These are phyloP conservation scores for Notholithocarpus densiflorus DNA, from an alignment of 306 rosid species.

Conservation along the genomic window DNA sequence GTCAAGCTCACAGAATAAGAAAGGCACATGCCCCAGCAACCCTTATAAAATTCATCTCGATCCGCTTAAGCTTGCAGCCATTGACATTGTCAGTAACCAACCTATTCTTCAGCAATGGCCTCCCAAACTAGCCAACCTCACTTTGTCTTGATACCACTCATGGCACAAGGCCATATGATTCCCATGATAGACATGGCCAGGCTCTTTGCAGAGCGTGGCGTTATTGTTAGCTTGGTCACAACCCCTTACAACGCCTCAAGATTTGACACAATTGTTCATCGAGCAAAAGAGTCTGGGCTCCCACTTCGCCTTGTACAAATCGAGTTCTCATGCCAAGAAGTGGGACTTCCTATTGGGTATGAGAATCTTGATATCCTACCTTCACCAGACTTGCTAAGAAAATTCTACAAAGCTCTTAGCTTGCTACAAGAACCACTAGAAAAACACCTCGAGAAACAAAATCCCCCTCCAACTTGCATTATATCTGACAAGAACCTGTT, in stretches of 20 bases:
- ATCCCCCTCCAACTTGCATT: constrained; percentile 52
- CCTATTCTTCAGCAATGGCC: constrained; percentile 12
- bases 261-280: constrained; percentile 35
- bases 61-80: too few relatives aligned
- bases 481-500: constrained; percentile 62
- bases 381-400: constrained; percentile 46
- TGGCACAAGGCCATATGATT: constrained; percentile 96
- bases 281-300: constrained; percentile 39
- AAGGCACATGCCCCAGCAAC: too few relatives aligned
- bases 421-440: constrained; percentile 69
- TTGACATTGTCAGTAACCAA: too few relatives aligned
- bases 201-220: constrained; percentile 48
- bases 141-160: constrained; percentile 67
- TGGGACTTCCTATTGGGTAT: constrained; percentile 60
- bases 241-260: constrained; percentile 71
- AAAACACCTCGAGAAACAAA: constrained; percentile 28
- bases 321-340: constrained; percentile 62
- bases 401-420: constrained; percentile 56
- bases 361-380: constrained; percentile 75
- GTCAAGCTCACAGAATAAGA: too few relatives aligned
- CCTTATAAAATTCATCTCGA: too few relatives aligned
- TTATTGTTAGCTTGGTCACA: constrained; percentile 54
- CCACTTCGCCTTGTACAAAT: constrained; percentile 42
- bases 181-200: constrained; percentile 87
- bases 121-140: constrained; percentile 38